Evolutionary conservation across 164 flowering plant species (phyloP).

Genomic region (Umbilicus rupestris): DNA sequence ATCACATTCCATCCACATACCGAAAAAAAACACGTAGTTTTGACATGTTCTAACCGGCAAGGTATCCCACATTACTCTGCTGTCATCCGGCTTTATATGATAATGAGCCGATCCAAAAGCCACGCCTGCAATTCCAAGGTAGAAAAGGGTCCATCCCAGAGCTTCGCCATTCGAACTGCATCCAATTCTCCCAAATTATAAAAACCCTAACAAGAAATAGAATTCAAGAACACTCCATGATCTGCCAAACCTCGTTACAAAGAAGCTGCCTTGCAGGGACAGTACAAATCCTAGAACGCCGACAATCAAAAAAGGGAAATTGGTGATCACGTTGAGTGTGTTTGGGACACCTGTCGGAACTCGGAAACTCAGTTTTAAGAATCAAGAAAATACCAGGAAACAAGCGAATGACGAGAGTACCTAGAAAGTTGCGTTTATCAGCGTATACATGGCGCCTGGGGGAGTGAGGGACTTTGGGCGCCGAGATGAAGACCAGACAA

Average conservation of each 20-base stretch:
- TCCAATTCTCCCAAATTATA: conserved; percentile 6
- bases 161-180: conserved; percentile 38
- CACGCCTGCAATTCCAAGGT: conserved; percentile 27
- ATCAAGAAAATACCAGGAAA: not conserved
- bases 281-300: conserved; percentile 44
- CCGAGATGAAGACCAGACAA: conserved; percentile 23
- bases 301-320: conserved; percentile 42
- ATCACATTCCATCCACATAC: not conserved
- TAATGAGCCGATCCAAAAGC: conserved; percentile 65
- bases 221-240: not conserved
- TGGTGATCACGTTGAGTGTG: conserved; percentile 31
- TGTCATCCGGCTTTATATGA: conserved; percentile 53
- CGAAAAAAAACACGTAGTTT: not conserved
- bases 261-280: conserved; percentile 29
- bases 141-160: conserved; percentile 45
- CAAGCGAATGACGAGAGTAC: conserved; percentile 15
- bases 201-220: conserved; percentile 5
- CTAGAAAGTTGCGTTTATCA: conserved; percentile 51
- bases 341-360: conserved; percentile 26
- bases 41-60: conserved; percentile 30
- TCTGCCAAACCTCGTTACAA: conserved; percentile 24
- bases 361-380: conserved; percentile 2
- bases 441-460: conserved; percentile 30
- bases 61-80: conserved; percentile 38
- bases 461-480: conserved; percentile 40